Evolutionary conservation across 2,329 filamentous ascomycete genomes (phyloP).

Genomic region (Talaromyces sp.): DNA sequence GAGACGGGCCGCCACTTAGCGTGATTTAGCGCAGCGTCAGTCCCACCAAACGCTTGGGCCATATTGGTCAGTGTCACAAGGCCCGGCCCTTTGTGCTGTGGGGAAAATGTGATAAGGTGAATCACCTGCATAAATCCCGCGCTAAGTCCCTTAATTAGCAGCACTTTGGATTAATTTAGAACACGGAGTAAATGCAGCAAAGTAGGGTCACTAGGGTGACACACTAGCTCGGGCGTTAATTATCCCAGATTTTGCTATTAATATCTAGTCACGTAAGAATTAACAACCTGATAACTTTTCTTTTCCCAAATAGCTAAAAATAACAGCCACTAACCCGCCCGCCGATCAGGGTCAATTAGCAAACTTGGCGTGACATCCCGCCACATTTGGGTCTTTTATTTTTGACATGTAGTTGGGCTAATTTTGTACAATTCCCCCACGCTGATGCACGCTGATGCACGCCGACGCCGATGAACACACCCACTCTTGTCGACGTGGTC

Average conservation of each 20-base stretch:
- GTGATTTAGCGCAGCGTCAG: neutral
- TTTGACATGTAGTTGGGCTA: neutral
- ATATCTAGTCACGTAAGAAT: neutral
- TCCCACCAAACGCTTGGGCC: constrained; percentile 1
- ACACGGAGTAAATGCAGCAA: neutral
- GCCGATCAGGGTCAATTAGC: neutral
- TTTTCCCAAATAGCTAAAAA: constrained; percentile 1
- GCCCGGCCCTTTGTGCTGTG: constrained; percentile 8
- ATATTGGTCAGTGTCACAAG: constrained; percentile 6
- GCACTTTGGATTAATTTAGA: constrained; percentile 2
- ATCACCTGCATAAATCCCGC: constrained; percentile 5
- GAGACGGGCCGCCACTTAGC: neutral
- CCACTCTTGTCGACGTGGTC: too few species aligned
- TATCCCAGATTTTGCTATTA: neutral
- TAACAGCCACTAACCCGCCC: neutral
- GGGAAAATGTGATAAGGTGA: constrained; percentile 6
- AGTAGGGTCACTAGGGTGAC: neutral
- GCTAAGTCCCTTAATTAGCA: constrained; percentile 7
- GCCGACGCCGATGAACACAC: too few species aligned
- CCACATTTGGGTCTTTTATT: neutral
- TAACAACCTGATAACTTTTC: neutral
- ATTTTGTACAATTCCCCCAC: neutral
- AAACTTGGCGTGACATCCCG: neutral
- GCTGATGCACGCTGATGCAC: too few species aligned
- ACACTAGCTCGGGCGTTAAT: neutral